phyloP scores from a whole-genome alignment of 2,329 filamentous ascomycete species.

The Clarireedia monteithiana region DNA sequence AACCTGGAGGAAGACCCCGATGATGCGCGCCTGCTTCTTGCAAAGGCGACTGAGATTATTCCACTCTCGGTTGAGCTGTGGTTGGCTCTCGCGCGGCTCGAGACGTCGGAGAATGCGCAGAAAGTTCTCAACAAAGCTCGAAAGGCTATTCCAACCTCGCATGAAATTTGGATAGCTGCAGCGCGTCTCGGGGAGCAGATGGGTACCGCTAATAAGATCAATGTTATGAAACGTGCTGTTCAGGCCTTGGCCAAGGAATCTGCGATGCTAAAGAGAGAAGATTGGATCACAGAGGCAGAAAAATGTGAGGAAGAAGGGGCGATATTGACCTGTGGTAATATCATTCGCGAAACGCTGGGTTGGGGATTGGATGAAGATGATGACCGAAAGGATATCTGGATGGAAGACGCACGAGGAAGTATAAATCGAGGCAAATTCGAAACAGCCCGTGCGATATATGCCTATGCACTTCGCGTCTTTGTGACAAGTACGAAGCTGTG shows the following conservation, averaged over 20 bases:
- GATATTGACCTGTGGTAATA: constrained; percentile 75
- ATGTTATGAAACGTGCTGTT: constrained; percentile 90
- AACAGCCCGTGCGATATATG: constrained; percentile 89
- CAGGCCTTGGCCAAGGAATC: constrained; percentile 83
- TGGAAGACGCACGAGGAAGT: constrained; percentile 81
- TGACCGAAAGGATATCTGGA: constrained; percentile 91
- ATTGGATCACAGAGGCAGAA: constrained; percentile 94
- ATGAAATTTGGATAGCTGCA: constrained; percentile 96
- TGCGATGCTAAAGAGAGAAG: constrained; percentile 94
- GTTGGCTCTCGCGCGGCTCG: constrained; percentile 85
- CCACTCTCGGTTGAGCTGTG: constrained; percentile 90
- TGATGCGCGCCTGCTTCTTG: constrained; percentile 80
- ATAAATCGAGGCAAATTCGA: constrained; percentile 77
- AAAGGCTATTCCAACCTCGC: constrained; percentile 84
- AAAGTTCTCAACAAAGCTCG: constrained; percentile 92
- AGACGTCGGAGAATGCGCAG: constrained; percentile 85
- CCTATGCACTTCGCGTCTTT: constrained; percentile 84
- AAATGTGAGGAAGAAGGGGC: constrained; percentile 91
- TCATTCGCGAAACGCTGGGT: constrained; percentile 86
- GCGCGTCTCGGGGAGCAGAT: constrained; percentile 83
- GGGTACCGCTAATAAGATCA: constrained; percentile 70
- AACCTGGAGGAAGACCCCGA: constrained; percentile 87
- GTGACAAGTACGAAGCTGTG: constrained; percentile 81
- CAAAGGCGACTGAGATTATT: constrained; percentile 93
- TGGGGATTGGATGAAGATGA: constrained; percentile 94